Conservation (phyloP, 1,139 yeast species). For the Lodderomyces oxycetoniae region DNA sequence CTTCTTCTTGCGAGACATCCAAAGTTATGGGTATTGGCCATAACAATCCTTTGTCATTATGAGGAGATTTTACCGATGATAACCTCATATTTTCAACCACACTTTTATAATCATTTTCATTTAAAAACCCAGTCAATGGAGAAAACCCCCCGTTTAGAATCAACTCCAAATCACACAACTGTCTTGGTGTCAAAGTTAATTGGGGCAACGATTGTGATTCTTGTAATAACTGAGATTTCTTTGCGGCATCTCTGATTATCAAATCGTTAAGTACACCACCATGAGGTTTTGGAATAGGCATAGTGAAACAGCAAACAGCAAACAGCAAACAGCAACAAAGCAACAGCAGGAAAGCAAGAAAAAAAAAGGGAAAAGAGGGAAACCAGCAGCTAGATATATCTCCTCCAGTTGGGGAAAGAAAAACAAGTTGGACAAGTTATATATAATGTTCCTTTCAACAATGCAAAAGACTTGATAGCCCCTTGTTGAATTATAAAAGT, state of each 20-base stretch:
- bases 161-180: slow-evolving; percentile 87
- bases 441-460: too few relatives aligned
- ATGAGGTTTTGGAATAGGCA: slow-evolving; percentile 80
- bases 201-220: slow-evolving; percentile 50
- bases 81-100: slow-evolving; percentile 79
- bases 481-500: too few relatives aligned
- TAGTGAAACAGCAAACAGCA: too few relatives aligned
- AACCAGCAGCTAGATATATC: too few relatives aligned
- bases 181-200: slow-evolving; percentile 73
- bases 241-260: slow-evolving; percentile 70
- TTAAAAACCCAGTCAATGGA: slow-evolving; percentile 83
- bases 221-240: slow-evolving; percentile 48
- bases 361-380: too few relatives aligned
- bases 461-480: too few relatives aligned
- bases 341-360: too few relatives aligned
- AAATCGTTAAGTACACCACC: slow-evolving; percentile 88
- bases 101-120: slow-evolving; percentile 70
- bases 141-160: slow-evolving; percentile 93
- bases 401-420: too few relatives aligned
- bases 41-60: slow-evolving; percentile 55
- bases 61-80: slow-evolving; percentile 37
- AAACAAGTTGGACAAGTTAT: too few relatives aligned
- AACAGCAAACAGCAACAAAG: too few relatives aligned
- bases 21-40: slow-evolving; percentile 94
- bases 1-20: slow-evolving; percentile 60